Evolutionary conservation across 495 filamentous ascomycete genomes (phyloP), one percentile per base, ranked within the genome.

Genomic region (Xylaria venustula): DNA sequence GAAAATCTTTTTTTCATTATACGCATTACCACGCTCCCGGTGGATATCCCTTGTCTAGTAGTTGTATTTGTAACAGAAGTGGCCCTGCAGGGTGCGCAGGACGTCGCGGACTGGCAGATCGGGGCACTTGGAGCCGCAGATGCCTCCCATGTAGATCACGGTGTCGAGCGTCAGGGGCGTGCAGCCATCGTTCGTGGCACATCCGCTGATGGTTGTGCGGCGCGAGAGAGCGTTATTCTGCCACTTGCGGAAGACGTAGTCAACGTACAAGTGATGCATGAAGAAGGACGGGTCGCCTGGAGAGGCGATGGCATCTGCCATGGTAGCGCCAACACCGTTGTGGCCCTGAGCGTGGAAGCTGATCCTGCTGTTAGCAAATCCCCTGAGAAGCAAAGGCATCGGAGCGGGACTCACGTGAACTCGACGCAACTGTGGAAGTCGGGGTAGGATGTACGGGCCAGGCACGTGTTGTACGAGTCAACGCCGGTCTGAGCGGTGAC

Each of bases 231-330:
- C 55, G 28, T 57, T 48, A 46, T 64, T 37, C 73, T 90, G 87
- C 87, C 87, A 89, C 55, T 83, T 86, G 79, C 81, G 83, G 79
- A 80, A 89, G 8, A 79, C 67, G 48, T 83, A 83, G 69, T 89
- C 87, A 28, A 90, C 78, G 79, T 81, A 83, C 20, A 77, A 74
- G 69, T 89, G 87, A 73, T 89, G 87, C 53, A 84, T 75, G 74
- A 77, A 89, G 75, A 89, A 89, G 1, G 75, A 70, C 54, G 86
- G 85, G 67, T 89, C 86, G 14, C 84, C 82, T 6, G 85, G 80
- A 14, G 76, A 81, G 19, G 75, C 76, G 64, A 76, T 85, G 17
- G 81, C 68, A 68, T 85, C 84, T 1, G 67, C 64, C 30, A 82
- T 82, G 65, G 87, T 80, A 47, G 83, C 86, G 46, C 66, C 71